phyloP scores from a whole-genome alignment of 371 early-diverging fungal species.

The Circinella minor region DNA sequence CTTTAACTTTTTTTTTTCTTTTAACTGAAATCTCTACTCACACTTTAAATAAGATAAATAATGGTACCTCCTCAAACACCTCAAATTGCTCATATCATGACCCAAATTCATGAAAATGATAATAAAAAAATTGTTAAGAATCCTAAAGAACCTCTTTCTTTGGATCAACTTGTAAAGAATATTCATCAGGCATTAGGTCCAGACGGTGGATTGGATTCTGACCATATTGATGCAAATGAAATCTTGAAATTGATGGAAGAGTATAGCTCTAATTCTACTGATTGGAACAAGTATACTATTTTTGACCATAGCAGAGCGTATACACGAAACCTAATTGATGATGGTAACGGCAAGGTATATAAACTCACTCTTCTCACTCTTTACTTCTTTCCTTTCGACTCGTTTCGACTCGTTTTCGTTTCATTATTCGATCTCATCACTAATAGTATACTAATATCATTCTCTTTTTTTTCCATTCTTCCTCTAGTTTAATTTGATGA shows the following conservation, averaged over 20 bases:
- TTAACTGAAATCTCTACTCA: background rate
- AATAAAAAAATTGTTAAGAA: background rate
- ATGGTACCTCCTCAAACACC: conserved; percentile 13
- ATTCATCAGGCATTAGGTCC: conserved; percentile 29
- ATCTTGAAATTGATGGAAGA: conserved; percentile 67
- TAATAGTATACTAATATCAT: too few relatives aligned
- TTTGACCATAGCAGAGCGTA: conserved; percentile 78
- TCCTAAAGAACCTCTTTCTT: conserved; percentile 9
- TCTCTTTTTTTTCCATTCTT: background rate
- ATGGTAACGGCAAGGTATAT: conserved; percentile 83
- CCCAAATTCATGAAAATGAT: background rate
- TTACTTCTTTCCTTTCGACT: too few relatives aligned
- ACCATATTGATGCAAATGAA: conserved; percentile 60
- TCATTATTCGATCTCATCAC: background rate
- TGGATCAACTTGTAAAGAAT: conserved; percentile 19
- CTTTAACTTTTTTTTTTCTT: conserved; percentile 2
- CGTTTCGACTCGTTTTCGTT: too few relatives aligned
- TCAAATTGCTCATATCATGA: conserved; percentile 8
- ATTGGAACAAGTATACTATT: conserved; percentile 81
- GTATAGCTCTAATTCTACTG: conserved; percentile 65
- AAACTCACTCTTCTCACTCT: too few relatives aligned
- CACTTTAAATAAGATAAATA: background rate
- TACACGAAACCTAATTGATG: conserved; percentile 89
- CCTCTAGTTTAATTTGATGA: conserved; percentile 83
- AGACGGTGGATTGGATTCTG: conserved; percentile 50